Evolutionary conservation across 495 filamentous ascomycete genomes (phyloP).

Genomic region (Podospora didyma): DNA sequence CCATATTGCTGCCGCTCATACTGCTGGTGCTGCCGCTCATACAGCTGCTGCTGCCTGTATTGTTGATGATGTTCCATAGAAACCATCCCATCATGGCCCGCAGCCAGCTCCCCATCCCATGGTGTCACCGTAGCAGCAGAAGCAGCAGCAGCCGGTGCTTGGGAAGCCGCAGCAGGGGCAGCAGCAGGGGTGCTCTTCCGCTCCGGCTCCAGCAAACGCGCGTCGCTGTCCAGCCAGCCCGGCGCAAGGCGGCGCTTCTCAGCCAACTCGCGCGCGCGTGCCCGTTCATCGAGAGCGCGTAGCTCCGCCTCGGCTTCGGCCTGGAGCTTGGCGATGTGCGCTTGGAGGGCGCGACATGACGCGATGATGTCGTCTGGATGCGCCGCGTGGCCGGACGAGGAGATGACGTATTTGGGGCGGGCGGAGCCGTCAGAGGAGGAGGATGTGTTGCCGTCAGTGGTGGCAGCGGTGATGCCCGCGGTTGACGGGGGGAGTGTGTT

Average conservation of each 20-base stretch:
- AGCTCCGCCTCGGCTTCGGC: slow-evolving; percentile 62
- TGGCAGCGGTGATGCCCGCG: slow-evolving; percentile 46
- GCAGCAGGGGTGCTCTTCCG: slow-evolving; percentile 24
- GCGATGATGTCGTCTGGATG: slow-evolving; percentile 79
- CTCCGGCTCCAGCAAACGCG: slow-evolving; percentile 75
- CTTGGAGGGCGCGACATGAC: slow-evolving; percentile 69
- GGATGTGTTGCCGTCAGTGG: slow-evolving; percentile 8
- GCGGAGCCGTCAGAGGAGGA: slow-evolving; percentile 38
- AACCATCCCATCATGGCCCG: slow-evolving; percentile 26
- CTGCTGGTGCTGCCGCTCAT: slow-evolving; percentile 10
- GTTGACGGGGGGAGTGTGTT: slow-evolving; percentile 78
- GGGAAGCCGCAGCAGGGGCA: too few relatives aligned
- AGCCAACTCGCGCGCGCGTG: slow-evolving; percentile 73
- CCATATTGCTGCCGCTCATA: slow-evolving; percentile 11
- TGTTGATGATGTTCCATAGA: background rate
- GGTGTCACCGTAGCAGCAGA: background rate
- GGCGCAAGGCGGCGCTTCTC: slow-evolving; percentile 91
- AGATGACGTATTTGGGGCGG: slow-evolving; percentile 65
- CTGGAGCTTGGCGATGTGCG: slow-evolving; percentile 64
- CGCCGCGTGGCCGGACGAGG: slow-evolving; percentile 67
- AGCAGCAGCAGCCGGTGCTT: too few relatives aligned
- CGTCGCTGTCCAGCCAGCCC: slow-evolving; percentile 90
- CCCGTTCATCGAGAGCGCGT: slow-evolving; percentile 63
- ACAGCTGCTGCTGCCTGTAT: background rate
- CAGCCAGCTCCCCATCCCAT: slow-evolving; percentile 15